Evolutionary conservation across 2,329 filamentous ascomycete species (phyloP).

Genomic region (Claviceps capensis): DNA sequence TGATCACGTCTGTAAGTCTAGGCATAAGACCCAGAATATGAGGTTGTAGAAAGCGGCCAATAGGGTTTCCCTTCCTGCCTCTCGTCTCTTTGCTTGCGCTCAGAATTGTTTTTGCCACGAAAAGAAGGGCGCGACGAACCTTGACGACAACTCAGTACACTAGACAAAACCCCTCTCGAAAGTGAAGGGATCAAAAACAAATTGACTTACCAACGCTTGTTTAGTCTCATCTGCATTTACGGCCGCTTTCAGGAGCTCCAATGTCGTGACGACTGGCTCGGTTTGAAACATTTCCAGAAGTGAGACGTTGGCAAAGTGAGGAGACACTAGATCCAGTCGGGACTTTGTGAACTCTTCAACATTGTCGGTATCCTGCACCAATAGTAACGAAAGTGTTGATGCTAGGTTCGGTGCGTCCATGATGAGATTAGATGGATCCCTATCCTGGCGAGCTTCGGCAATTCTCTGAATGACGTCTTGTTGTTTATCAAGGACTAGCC

Average conservation of each 20-base stretch:
- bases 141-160: constrained; percentile 12
- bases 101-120: constrained; percentile 30
- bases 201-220: constrained; percentile 39
- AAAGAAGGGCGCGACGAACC: constrained; percentile 33
- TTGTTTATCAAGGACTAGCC: constrained; percentile 67
- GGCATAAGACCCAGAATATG: constrained; percentile 82
- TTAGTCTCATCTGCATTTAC: constrained; percentile 51
- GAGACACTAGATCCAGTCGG: constrained; percentile 53
- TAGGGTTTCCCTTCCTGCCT: constrained; percentile 38
- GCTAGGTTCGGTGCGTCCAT: constrained; percentile 44
- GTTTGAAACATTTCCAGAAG: constrained; percentile 57
- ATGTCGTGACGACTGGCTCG: constrained; percentile 61
- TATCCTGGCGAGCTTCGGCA: constrained; percentile 60
- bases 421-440: constrained; percentile 43
- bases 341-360: constrained; percentile 54
- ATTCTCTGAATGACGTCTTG: constrained; percentile 70
- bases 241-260: constrained; percentile 69
- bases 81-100: constrained; percentile 27
- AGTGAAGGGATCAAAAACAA: neutral
- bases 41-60: constrained; percentile 65
- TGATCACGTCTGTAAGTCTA: constrained; percentile 65
- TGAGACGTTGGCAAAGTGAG: constrained; percentile 52
- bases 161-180: neutral
- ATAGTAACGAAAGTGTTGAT: constrained; percentile 43
- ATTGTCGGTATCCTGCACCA: constrained; percentile 42